Conservation (phyloP, 2,329 filamentous ascomycete genomes). For the Plectosphaerella cucumerina region DNA sequence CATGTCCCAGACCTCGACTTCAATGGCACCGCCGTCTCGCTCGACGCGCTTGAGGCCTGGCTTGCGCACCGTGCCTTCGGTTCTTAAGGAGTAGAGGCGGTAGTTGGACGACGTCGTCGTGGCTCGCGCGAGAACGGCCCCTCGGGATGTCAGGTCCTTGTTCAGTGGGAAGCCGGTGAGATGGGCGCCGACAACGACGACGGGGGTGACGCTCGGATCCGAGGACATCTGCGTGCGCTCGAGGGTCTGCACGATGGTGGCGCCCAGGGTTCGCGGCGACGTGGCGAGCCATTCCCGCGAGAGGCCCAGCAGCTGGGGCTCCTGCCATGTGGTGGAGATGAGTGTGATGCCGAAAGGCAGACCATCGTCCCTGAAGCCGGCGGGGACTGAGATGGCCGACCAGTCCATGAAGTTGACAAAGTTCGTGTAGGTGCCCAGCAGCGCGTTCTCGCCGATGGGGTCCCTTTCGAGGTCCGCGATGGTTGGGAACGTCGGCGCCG, state of each 20-base stretch:
- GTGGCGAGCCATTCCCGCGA: conserved; percentile 22
- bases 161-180: conserved; percentile 28
- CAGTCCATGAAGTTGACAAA: conserved; percentile 59
- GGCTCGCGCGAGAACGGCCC: conserved; percentile 16
- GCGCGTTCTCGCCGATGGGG: conserved; percentile 49
- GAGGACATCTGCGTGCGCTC: conserved; percentile 1
- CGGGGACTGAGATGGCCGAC: conserved; percentile 48
- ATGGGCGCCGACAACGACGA: conserved; percentile 31
- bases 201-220: conserved; percentile 12
- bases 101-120: conserved; percentile 26
- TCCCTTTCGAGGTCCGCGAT: conserved; percentile 45
- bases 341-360: conserved; percentile 34
- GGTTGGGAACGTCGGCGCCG: conserved; percentile 47
- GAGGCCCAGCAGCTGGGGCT: conserved; percentile 22
- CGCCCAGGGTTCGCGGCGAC: conserved; percentile 18
- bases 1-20: conserved; percentile 30
- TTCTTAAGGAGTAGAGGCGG: conserved; percentile 21
- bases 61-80: conserved; percentile 16
- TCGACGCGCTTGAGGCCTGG: conserved; percentile 25
- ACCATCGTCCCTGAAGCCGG: conserved; percentile 32
- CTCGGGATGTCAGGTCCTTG: conserved; percentile 24
- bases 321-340: conserved; percentile 30
- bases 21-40: conserved; percentile 20
- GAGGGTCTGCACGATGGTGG: conserved; percentile 15
- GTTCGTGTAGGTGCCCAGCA: conserved; percentile 53